Base-by-base conservation (phyloP, 2,329 filamentous ascomycete species). In the Ceratocystis cacaofunesta region DNA sequence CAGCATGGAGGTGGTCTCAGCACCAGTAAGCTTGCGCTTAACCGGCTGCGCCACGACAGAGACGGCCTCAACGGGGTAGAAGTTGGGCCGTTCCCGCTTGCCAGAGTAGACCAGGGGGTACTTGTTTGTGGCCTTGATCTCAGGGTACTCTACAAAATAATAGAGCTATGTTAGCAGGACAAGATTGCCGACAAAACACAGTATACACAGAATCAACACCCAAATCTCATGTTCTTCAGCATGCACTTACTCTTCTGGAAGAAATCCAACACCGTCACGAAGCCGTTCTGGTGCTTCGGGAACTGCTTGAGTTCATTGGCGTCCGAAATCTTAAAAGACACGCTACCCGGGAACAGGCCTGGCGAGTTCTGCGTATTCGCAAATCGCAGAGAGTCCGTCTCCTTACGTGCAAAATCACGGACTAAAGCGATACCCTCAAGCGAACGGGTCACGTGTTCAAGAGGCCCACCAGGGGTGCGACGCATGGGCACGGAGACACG, bases 1-100 rank as follows among this genome's bases (percentile, higher is more conserved):
- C 58, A 92, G 84, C 89, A 94, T 92, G 0, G 76, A 71, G 0
- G 80, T 78, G 0, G 87, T 88, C 71, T 92, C 87, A 0, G 78
- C 73, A 0, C 79, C 76, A 0, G 73, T 79, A 17, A 92, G 77
- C 70, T 85, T 84, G 80, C 82, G 43, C 60, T 65, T 67, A 5
- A 85, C 79, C 0, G 81, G 73, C 71, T 94, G 89, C 0, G 82
- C 78, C 7, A 84, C 71, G 2, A 94, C 79, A 3, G 76, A 73
- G 68, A 88, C 85, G 5, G 85, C 76, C 72, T 92, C 87, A 0
- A 83, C 81, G 0, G 88, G 87, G 46, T 89, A 74, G 69, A 87
- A 90, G 0, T 77, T 78, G 0, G 87, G 85, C 10, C 79, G 81
- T 0, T 76, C 73, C 0, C 71, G 70, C 10, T 74, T 82, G 1